Evolutionary conservation across 306 rosid genomes (phyloP), one percentile per base, ranked within the genome.

Genomic region (Oemleria cerasiformis): DNA sequence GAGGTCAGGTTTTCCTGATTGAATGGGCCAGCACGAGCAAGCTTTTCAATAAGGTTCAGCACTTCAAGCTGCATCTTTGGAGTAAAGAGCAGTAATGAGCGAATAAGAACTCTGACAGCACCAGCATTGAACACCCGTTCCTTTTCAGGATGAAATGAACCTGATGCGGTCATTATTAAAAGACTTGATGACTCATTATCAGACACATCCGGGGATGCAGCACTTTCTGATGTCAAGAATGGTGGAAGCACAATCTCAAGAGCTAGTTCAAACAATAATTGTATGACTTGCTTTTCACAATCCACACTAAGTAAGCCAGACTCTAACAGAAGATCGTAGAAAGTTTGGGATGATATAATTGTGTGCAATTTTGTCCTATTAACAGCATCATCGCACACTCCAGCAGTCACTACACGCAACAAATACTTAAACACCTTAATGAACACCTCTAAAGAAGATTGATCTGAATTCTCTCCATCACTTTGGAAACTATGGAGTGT

Each of bases 1-100:
- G 99, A 86, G 43, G 96, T 88, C 74, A 92, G 96, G 79, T 80
- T 89, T 88, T 95, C 99, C 87, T 85, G 90, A 81, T 95, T 95
- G 71, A 89, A 88, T 65, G 92, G 82, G 59, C 96, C 91, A 80
- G 93, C 96, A 80, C 78, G 83, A 75, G 96, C 95, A 76, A 95
- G 86, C 77, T 82, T 85, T 70, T 85, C 97, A 80, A 92, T 88
- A 50, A 95, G 81, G 61, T 72, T 84, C 81, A 95, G 73, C 72
- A 89, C 87, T 78, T 92, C 87, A 68, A 95, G 78, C 83, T 95
- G 97, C 82, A 88, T 83, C 92, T 85, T 92, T 47, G 97, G 97
- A 72, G 97, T 86, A 79, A 91, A 86, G 57, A 74, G 88, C 87
- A 92, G 86, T 73, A 95, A 82, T 25, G 95, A 85, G 60, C 89